These are phyloP conservation scores for Russula abietina DNA, from an alignment of 768 basidiomycete species.

Conservation along the genomic window DNA sequence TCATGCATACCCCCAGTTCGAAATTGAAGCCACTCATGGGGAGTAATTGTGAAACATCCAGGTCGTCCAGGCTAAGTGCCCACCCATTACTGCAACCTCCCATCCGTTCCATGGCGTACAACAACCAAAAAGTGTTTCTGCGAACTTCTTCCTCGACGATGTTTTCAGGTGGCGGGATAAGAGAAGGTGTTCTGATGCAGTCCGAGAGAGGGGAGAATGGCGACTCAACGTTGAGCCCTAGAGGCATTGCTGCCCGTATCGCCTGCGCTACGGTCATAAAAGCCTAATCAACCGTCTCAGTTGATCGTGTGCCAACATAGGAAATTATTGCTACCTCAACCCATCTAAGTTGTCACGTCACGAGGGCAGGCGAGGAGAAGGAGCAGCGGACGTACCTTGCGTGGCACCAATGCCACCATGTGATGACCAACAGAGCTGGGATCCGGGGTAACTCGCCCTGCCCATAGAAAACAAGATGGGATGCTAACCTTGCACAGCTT, in stretches of 20 bases:
- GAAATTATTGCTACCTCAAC: constrained; percentile 46
- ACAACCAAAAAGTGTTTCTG: constrained; percentile 68
- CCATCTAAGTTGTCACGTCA: constrained; percentile 44
- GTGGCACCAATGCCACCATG: constrained; percentile 72
- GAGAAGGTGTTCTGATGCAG: constrained; percentile 48
- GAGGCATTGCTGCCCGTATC: constrained; percentile 53
- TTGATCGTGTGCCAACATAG: background rate
- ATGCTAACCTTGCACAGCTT: constrained; percentile 21
- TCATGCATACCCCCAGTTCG: constrained; percentile 48
- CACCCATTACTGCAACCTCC: constrained; percentile 65
- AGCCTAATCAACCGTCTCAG: constrained; percentile 37
- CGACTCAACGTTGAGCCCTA: constrained; percentile 62
- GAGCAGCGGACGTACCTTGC: constrained; percentile 44
- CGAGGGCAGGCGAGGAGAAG: background rate
- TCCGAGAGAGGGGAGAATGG: constrained; percentile 64
- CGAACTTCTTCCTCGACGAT: constrained; percentile 66
- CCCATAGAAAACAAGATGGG: background rate
- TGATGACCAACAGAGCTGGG: constrained; percentile 55
- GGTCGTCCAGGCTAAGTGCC: constrained; percentile 65
- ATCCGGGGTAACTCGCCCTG: background rate
- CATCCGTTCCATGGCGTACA: constrained; percentile 63
- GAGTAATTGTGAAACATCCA: constrained; percentile 65
- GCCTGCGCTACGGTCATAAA: constrained; percentile 53
- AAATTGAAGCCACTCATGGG: constrained; percentile 58
- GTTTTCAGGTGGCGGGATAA: constrained; percentile 53